Percentiles rank a stretch among this genome's conserved stretches.
These are phyloP conservation scores for Colletotrichum destructivum DNA, from an alignment of 2,329 filamentous ascomycete species.

Conservation along the genomic window DNA sequence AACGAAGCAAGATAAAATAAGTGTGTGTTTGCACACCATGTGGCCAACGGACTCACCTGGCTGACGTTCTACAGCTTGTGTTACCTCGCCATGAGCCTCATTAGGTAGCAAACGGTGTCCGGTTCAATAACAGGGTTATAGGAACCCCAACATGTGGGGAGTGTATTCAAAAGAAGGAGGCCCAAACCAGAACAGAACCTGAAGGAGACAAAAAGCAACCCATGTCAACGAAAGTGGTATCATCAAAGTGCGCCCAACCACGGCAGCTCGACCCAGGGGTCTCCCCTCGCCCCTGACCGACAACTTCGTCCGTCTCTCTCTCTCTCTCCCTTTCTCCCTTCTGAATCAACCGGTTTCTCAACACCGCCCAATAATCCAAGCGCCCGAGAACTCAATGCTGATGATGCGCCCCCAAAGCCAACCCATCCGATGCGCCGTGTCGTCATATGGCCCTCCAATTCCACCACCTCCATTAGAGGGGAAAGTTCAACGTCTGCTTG, in stretches of 20 bases:
- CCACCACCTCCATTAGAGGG: slow-evolving; percentile 14
- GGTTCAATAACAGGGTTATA: too few species aligned
- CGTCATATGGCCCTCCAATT: background rate
- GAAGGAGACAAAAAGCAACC: too few species aligned
- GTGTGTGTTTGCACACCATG: background rate
- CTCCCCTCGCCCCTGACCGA: too few species aligned
- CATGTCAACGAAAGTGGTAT: too few species aligned
- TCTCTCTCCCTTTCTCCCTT: too few species aligned
- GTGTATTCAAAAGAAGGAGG: too few species aligned
- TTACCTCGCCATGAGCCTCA: background rate
- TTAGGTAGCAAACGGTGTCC: too few species aligned
- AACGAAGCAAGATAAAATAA: too few species aligned
- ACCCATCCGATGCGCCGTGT: slow-evolving; percentile 15
- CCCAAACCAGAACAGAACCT: too few species aligned
- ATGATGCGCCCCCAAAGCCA: slow-evolving; percentile 7
- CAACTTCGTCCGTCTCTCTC: background rate
- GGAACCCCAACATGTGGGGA: too few species aligned
- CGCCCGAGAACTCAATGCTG: slow-evolving; percentile 1
- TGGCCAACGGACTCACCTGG: background rate
- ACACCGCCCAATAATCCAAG: background rate
- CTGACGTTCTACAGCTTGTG: background rate
- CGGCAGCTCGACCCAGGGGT: too few species aligned
- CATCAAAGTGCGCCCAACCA: too few species aligned
- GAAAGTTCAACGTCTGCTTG: slow-evolving; percentile 34
- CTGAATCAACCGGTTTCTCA: background rate